A percentile compares a stretch with the other conserved stretches of the same genome.
Evolutionary conservation across 345 rosid species (phyloP).

Genomic region (Murraya koenigii): DNA sequence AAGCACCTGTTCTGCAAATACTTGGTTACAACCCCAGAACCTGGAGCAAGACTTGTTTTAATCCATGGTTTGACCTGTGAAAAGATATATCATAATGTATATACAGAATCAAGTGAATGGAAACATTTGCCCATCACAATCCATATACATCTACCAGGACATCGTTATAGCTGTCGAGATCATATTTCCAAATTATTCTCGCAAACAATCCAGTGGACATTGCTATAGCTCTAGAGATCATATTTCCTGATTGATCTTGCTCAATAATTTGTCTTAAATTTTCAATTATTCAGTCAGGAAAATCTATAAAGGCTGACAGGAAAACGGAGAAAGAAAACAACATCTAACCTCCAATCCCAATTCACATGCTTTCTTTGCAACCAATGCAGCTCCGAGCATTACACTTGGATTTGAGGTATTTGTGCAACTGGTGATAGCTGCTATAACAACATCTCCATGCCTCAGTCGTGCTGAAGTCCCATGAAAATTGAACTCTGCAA

Average conservation of each 20-base stretch:
- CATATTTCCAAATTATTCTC: neutral
- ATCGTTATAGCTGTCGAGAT: neutral
- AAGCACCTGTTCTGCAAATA: slow-evolving; percentile 67
- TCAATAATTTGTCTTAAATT: neutral
- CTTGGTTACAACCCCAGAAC: slow-evolving; percentile 94
- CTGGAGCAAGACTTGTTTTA: slow-evolving; percentile 94
- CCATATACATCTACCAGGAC: neutral
- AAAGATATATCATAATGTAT: neutral
- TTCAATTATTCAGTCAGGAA: neutral
- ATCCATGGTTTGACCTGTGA: slow-evolving; percentile 84
- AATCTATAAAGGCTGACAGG: neutral
- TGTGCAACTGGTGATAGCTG: slow-evolving; percentile 97
- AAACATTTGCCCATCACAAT: neutral
- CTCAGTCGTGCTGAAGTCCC: slow-evolving; percentile 68
- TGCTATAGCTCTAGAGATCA: neutral
- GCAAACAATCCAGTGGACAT: no score
- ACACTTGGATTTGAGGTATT: slow-evolving; percentile 97
- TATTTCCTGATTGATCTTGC: neutral
- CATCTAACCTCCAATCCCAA: slow-evolving; percentile 71
- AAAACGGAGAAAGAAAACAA: slow-evolving; percentile 18
- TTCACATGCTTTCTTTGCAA: slow-evolving; percentile 91
- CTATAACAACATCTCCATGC: slow-evolving; percentile 92
- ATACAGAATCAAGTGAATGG: neutral
- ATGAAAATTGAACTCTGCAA: slow-evolving; percentile 59
- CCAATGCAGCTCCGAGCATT: slow-evolving; percentile 96